These are phyloP conservation scores for Chaetomiaceae sp. DNA, from an alignment of 2,329 filamentous ascomycete species.

Conservation along the genomic window DNA sequence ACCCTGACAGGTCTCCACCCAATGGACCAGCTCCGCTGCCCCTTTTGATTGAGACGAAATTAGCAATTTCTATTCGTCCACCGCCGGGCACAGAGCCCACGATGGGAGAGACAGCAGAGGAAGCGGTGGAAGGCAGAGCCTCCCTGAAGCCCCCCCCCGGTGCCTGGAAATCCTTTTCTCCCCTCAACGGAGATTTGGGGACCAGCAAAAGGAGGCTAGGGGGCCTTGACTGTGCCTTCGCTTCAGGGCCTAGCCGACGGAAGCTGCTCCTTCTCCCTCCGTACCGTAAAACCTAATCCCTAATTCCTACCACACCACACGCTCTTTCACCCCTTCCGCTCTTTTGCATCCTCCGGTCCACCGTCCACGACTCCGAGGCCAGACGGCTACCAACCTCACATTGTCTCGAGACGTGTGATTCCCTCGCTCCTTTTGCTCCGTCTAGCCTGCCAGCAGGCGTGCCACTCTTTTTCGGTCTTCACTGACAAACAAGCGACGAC, in stretches of 20 bases:
- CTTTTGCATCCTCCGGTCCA: conserved; percentile 17
- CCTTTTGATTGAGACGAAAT: conserved; percentile 29
- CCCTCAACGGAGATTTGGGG: conserved; percentile 27
- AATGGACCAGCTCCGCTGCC: conserved; percentile 11
- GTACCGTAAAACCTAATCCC: conserved; percentile 20
- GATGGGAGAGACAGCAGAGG: background rate
- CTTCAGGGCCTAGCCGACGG: conserved; percentile 16
- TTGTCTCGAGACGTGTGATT: conserved; percentile 25
- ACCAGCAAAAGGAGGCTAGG: conserved; percentile 9
- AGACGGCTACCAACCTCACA: conserved; percentile 26
- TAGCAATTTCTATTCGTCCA: conserved; percentile 29
- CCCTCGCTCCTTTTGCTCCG: conserved; percentile 21
- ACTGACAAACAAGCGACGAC: conserved; percentile 13
- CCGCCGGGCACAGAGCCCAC: conserved; percentile 5
- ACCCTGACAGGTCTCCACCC: conserved; percentile 15
- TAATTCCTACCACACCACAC: conserved; percentile 12
- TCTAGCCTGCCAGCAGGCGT: conserved; percentile 52
- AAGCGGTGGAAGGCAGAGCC: conserved; percentile 9
- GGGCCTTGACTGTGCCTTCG: conserved; percentile 9
- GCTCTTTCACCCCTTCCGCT: conserved; percentile 17
- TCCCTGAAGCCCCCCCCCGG: conserved; percentile 6
- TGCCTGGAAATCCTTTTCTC: conserved; percentile 16
- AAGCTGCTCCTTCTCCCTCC: conserved; percentile 5
- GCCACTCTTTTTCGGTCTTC: conserved; percentile 46
- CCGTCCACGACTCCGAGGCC: conserved; percentile 18